Evolutionary conservation across 495 filamentous ascomycete genomes (phyloP).

Genomic region (Xylaria acuta): DNA sequence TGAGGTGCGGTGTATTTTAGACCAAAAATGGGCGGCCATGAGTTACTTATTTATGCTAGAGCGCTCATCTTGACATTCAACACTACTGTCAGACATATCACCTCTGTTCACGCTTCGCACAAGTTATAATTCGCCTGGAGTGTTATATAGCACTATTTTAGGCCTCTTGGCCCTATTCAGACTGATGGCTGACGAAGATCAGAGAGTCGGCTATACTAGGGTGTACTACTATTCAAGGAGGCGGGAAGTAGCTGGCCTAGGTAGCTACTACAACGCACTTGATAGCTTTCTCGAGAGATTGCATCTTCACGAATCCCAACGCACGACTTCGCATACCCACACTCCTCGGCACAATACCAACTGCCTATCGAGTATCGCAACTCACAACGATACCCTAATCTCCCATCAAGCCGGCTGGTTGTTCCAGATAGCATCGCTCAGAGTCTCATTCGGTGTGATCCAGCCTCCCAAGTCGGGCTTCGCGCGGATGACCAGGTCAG

Average conservation of each 20-base stretch:
- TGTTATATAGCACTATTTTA: not conserved
- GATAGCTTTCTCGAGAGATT: not conserved
- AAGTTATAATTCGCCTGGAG: not conserved
- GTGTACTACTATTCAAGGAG: not conserved
- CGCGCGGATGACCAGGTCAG: conserved; percentile 43
- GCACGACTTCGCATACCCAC: not conserved
- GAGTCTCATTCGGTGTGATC: conserved; percentile 36
- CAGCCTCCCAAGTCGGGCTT: conserved; percentile 37
- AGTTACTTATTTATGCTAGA: not conserved
- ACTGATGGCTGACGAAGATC: not conserved
- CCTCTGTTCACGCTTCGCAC: not conserved
- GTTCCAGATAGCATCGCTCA: conserved; percentile 42
- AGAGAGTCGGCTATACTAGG: not conserved
- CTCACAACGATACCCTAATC: not conserved
- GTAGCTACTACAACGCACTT: not conserved
- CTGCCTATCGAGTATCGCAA: not conserved
- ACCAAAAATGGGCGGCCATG: not conserved
- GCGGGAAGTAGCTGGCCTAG: not conserved
- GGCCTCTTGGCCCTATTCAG: not conserved
- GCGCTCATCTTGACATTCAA: conserved; percentile 11
- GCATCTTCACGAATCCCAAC: not conserved
- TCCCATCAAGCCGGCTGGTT: conserved; percentile 37
- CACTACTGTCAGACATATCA: not conserved
- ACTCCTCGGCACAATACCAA: not conserved
- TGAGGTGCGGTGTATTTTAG: not conserved